Conservation (phyloP, 352 stramenopile genomes). For the Globisporangium middletonii region DNA sequence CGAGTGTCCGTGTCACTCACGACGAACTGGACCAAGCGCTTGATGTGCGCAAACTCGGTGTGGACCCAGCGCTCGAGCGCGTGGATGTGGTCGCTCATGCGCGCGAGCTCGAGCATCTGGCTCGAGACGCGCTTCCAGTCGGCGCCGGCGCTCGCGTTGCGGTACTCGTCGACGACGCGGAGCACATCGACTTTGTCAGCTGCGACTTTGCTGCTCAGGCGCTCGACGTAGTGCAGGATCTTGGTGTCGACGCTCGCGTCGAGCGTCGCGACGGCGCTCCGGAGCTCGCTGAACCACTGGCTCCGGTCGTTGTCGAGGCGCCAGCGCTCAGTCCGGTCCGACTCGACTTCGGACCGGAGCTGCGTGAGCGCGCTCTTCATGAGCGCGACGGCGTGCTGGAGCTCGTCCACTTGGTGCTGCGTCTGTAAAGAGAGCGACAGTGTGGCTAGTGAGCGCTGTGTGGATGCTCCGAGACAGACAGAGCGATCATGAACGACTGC, state of each 20-base stretch:
- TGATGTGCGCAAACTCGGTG: constrained; percentile 43
- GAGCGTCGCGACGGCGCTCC: constrained; percentile 20
- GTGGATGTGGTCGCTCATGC: constrained; percentile 53
- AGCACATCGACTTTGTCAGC: constrained; percentile 49
- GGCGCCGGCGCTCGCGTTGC: constrained; percentile 29
- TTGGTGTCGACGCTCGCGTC: constrained; percentile 37
- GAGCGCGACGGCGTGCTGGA: constrained; percentile 25
- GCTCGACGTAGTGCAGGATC: constrained; percentile 36
- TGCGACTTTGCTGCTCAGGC: constrained; percentile 32
- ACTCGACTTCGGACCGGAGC: constrained; percentile 45
- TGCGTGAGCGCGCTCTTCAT: constrained; percentile 36
- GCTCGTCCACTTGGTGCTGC: constrained; percentile 32
- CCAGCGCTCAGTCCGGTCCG: constrained; percentile 51
- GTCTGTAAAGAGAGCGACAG: constrained; percentile 2
- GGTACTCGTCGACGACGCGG: constrained; percentile 44
- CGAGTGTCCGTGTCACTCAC: constrained; percentile 27
- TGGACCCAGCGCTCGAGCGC: constrained; percentile 52
- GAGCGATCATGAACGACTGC: too few relatives aligned
- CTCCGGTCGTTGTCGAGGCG: constrained; percentile 25
- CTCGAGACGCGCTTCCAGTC: constrained; percentile 47
- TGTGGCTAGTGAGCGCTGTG: too few relatives aligned
- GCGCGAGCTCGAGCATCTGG: constrained; percentile 44
- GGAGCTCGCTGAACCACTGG: constrained; percentile 25
- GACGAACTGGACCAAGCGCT: constrained; percentile 40
- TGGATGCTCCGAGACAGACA: too few relatives aligned